A percentile compares a stretch with the other conserved stretches of the same genome.
Conservation (phyloP, 441 rosid species). For the Adansonia madagascariensis region DNA sequence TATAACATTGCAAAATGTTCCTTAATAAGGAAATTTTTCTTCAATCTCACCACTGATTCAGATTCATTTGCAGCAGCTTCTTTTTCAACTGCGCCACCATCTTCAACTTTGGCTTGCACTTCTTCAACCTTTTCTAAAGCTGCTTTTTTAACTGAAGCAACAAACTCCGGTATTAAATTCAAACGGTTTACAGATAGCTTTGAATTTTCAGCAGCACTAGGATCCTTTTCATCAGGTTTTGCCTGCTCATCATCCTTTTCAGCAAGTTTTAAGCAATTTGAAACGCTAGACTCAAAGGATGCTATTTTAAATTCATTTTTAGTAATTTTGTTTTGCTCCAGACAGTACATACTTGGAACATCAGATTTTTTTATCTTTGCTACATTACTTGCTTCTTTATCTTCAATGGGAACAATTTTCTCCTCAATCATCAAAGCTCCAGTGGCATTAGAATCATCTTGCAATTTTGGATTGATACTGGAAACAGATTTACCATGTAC, state of each 20-base stretch:
- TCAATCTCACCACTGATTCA: slow-evolving; percentile 66
- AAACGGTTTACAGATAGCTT: slow-evolving; percentile 50
- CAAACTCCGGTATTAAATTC: slow-evolving; percentile 67
- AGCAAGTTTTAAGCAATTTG: slow-evolving; percentile 32
- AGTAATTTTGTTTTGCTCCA: slow-evolving; percentile 32
- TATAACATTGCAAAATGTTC: slow-evolving; percentile 25
- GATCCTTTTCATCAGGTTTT: slow-evolving; percentile 43
- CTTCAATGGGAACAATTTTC: slow-evolving; percentile 43
- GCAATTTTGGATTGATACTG: slow-evolving; percentile 36
- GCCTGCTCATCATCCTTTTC: slow-evolving; percentile 37
- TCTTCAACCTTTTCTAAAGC: slow-evolving; percentile 81
- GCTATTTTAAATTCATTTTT: slow-evolving; percentile 30
- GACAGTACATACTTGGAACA: slow-evolving; percentile 20
- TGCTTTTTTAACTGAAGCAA: slow-evolving; percentile 70
- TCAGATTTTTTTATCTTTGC: slow-evolving; percentile 40
- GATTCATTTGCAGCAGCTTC: slow-evolving; percentile 44
- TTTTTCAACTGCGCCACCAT: slow-evolving; percentile 38
- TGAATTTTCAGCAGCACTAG: slow-evolving; percentile 44
- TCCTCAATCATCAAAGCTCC: slow-evolving; percentile 46
- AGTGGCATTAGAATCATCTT: slow-evolving; percentile 33
- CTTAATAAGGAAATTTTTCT: slow-evolving; percentile 26
- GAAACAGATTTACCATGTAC: slow-evolving; percentile 37
- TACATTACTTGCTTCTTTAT: slow-evolving; percentile 40
- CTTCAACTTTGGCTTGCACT: slow-evolving; percentile 63
- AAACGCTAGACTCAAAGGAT: slow-evolving; percentile 32